Conservation (phyloP, 2,329 filamentous ascomycete species). For the Biscogniauxia marginata region DNA sequence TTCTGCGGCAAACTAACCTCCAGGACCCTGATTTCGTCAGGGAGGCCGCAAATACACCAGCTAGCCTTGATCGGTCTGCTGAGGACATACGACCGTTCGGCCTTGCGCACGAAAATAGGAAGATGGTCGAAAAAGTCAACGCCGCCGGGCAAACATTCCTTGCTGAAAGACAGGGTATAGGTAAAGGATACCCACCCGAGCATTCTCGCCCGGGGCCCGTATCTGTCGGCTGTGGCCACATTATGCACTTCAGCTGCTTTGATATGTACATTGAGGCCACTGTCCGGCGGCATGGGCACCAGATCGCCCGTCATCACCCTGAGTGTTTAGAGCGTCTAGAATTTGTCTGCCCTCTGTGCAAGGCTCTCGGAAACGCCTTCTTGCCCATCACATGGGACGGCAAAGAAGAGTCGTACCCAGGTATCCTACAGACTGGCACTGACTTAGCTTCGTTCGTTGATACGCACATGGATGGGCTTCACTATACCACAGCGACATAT, state of each 20-base stretch:
- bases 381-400: slow-evolving; percentile 94
- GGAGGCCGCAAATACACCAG: slow-evolving; percentile 76
- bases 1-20: slow-evolving; percentile 83
- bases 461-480: slow-evolving; percentile 46
- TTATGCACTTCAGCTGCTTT: slow-evolving; percentile 98
- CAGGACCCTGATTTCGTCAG: slow-evolving; percentile 79
- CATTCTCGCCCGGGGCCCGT: slow-evolving; percentile 72
- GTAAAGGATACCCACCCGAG: slow-evolving; percentile 79
- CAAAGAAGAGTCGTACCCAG: slow-evolving; percentile 79
- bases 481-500: slow-evolving; percentile 20
- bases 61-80: slow-evolving; percentile 80
- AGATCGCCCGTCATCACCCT: slow-evolving; percentile 92
- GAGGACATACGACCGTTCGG: slow-evolving; percentile 86
- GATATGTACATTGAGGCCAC: slow-evolving; percentile 87
- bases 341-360: slow-evolving; percentile 95
- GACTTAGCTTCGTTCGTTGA: slow-evolving; percentile 70
- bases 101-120: slow-evolving; percentile 82
- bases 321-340: slow-evolving; percentile 78
- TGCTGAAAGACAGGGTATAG: slow-evolving; percentile 77
- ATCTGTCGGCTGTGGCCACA: slow-evolving; percentile 89
- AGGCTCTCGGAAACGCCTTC: slow-evolving; percentile 93
- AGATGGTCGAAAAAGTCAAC: slow-evolving; percentile 72
- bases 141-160: slow-evolving; percentile 68
- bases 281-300: slow-evolving; percentile 77
- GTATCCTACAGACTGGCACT: slow-evolving; percentile 59